These are phyloP conservation scores for Hawksworthiomyces lignivorus DNA, from an alignment of 2,329 filamentous ascomycete species.

Conservation along the genomic window DNA sequence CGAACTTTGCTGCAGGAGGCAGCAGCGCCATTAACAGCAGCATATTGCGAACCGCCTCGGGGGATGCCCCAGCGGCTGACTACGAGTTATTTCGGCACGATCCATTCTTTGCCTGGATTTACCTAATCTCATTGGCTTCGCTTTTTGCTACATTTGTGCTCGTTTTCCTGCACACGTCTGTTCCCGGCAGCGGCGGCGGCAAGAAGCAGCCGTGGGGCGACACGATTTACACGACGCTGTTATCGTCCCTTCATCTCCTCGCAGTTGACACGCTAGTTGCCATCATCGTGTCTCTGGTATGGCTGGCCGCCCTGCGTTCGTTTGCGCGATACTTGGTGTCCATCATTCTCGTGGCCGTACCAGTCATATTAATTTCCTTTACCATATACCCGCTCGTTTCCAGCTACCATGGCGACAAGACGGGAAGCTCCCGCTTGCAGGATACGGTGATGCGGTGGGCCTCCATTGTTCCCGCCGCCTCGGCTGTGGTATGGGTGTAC, in stretches of 20 bases:
- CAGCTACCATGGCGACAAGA: constrained; percentile 71
- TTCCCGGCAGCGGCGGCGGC: constrained; percentile 15
- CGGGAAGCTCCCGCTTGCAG: constrained; percentile 68
- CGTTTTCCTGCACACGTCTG: constrained; percentile 79
- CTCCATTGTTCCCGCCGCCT: constrained; percentile 65
- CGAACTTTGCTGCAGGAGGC: constrained; percentile 20
- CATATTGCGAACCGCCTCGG: constrained; percentile 18
- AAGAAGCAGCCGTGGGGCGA: constrained; percentile 72
- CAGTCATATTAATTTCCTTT: constrained; percentile 79
- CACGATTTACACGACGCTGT: constrained; percentile 85
- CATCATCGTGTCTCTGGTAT: constrained; percentile 77
- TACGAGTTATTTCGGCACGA: constrained; percentile 75
- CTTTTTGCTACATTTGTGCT: constrained; percentile 84
- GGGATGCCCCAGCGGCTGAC: constrained; percentile 47
- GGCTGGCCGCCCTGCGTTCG: constrained; percentile 80
- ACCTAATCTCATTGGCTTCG: constrained; percentile 73
- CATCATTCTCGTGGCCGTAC: constrained; percentile 74
- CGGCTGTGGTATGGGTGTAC: constrained; percentile 74
- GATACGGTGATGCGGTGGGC: constrained; percentile 85
- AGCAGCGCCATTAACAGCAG: constrained; percentile 34
- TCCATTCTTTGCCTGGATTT: constrained; percentile 85
- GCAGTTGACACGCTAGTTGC: constrained; percentile 89
- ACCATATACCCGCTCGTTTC: constrained; percentile 85
- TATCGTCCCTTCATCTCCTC: constrained; percentile 80
- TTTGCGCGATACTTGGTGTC: constrained; percentile 82